Percentiles rank a stretch among this genome's conserved stretches.
Evolutionary conservation across 306 rosid genomes (phyloP).

Genomic region (Gleditsia sinensis): DNA sequence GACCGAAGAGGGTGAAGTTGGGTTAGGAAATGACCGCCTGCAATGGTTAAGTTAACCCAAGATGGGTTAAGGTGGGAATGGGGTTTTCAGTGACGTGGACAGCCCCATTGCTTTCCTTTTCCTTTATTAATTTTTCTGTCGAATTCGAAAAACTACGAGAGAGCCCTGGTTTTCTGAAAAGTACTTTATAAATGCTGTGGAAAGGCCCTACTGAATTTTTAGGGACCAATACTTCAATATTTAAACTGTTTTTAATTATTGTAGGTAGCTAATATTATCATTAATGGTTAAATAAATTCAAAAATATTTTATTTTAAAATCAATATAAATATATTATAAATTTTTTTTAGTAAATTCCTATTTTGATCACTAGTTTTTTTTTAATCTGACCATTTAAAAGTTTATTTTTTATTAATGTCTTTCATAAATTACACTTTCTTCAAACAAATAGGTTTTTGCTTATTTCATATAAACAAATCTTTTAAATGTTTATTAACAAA

Average conservation of each 20-base stretch:
- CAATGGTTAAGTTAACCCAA: conserved; percentile 37
- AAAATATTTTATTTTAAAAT: too few species aligned
- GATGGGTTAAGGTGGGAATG: conserved; percentile 24
- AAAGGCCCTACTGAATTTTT: neutral
- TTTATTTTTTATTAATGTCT: too few species aligned
- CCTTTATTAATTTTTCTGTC: neutral
- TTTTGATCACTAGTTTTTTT: too few species aligned
- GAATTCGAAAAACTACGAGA: neutral
- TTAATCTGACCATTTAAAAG: too few species aligned
- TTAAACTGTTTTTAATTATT: neutral
- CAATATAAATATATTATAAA: too few species aligned
- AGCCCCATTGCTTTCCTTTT: neutral
- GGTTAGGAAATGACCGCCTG: conserved; percentile 32
- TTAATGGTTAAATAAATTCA: too few species aligned
- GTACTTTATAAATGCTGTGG: neutral
- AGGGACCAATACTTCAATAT: neutral
- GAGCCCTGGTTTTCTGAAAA: neutral
- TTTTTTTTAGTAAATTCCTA: too few species aligned
- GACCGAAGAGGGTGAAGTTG: conserved; percentile 7
- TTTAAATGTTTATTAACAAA: too few species aligned
- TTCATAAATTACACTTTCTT: too few species aligned
- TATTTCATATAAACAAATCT: too few species aligned
- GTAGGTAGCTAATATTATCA: too few species aligned
- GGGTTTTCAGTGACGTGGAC: conserved; percentile 28
- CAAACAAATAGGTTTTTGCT: too few species aligned